These are phyloP conservation scores for Calvatia gigantea DNA, from an alignment of 768 basidiomycete species.

Conservation along the genomic window DNA sequence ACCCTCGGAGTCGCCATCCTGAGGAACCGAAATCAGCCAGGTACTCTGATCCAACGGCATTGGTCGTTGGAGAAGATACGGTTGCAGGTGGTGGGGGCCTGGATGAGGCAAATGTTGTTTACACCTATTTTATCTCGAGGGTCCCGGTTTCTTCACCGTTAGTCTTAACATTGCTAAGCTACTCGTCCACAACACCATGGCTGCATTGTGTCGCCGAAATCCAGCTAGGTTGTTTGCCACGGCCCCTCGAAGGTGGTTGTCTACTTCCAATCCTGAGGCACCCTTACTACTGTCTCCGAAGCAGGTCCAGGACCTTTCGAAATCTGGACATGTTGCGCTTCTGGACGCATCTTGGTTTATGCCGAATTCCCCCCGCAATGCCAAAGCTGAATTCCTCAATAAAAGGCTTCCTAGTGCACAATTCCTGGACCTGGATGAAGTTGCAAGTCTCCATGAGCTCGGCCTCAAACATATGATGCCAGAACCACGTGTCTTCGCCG, in stretches of 20 bases:
- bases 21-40: conserved; percentile 87
- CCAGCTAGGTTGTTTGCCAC: not conserved
- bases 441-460: conserved; percentile 68
- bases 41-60: conserved; percentile 98
- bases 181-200: not conserved
- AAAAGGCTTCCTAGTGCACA: conserved; percentile 70
- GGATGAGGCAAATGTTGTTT: conserved; percentile 11
- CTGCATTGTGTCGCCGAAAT: conserved; percentile 9
- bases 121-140: conserved; percentile 14
- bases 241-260: conserved; percentile 32
- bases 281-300: conserved; percentile 54
- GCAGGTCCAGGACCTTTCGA: conserved; percentile 36
- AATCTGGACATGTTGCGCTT: conserved; percentile 36
- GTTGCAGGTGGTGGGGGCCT: conserved; percentile 13
- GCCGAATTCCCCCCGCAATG: conserved; percentile 78
- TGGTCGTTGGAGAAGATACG: conserved; percentile 13
- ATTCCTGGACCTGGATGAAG: conserved; percentile 78
- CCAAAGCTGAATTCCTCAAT: conserved; percentile 61
- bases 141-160: not conserved
- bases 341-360: conserved; percentile 92
- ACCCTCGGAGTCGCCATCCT: conserved; percentile 81
- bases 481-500: conserved; percentile 59
- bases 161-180: not conserved
- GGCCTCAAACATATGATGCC: conserved; percentile 97
- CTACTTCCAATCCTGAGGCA: conserved; percentile 21